A percentile compares a stretch with the other conserved stretches of the same genome.
These are phyloP conservation scores for Colletotrichum sp. DNA, from an alignment of 2,329 filamentous ascomycete species.

Conservation along the genomic window DNA sequence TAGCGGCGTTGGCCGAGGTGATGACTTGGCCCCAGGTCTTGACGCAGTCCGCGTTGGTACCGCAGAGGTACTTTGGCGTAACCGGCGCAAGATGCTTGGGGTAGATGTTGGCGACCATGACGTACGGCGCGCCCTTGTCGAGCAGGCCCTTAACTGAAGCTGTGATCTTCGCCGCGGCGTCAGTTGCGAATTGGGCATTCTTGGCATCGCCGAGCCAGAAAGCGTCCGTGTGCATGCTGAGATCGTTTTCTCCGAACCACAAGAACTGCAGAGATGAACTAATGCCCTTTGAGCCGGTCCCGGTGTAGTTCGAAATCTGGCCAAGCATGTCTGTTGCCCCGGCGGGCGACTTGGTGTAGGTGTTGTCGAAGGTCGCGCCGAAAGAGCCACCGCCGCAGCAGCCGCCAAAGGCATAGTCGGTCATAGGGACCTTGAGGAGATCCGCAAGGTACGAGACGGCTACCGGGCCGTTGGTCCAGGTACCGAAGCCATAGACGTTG, in stretches of 20 bases:
- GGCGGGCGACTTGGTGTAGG: neutral
- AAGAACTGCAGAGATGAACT: neutral
- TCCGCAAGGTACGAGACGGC: conserved; percentile 4
- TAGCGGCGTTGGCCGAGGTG: neutral
- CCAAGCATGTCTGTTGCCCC: neutral
- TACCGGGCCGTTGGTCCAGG: conserved; percentile 1
- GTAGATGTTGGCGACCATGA: neutral
- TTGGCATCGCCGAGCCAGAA: neutral
- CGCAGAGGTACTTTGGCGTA: neutral
- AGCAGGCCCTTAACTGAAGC: neutral
- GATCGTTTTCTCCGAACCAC: neutral
- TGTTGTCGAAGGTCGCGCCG: neutral
- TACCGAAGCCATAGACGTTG: neutral
- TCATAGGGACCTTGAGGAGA: neutral
- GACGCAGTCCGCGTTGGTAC: neutral
- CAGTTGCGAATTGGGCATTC: neutral
- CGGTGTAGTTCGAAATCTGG: neutral
- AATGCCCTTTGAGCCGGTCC: neutral
- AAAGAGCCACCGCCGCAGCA: neutral
- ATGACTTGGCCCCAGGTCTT: neutral
- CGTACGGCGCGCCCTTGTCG: neutral
- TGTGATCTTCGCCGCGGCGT: neutral
- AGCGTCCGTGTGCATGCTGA: neutral
- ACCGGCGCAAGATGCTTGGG: neutral
- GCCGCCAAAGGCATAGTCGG: neutral